Percentiles rank a stretch among this genome's conserved stretches.
These are phyloP conservation scores for Cladosporium velox DNA, from an alignment of 2,329 filamentous ascomycete genomes.

Conservation along the genomic window DNA sequence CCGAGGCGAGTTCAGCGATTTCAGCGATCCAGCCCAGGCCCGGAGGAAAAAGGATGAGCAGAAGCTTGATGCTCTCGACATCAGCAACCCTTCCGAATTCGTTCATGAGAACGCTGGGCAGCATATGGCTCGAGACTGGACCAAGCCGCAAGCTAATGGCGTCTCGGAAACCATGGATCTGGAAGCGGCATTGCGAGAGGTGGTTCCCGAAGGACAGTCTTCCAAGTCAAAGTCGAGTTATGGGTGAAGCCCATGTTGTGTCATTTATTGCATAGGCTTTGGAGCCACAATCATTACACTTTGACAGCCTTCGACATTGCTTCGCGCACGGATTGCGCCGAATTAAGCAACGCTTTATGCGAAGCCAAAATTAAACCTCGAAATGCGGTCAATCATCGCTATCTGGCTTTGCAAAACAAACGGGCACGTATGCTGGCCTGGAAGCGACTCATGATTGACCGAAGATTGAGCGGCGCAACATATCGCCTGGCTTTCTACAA, in stretches of 20 bases:
- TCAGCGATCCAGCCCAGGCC: slow-evolving; percentile 32
- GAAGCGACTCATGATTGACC: not conserved
- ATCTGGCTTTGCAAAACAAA: not conserved
- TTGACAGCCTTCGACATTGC: not conserved
- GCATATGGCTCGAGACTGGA: slow-evolving; percentile 25
- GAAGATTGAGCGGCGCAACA: not conserved
- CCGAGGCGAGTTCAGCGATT: slow-evolving; percentile 27
- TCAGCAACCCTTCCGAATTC: slow-evolving; percentile 20
- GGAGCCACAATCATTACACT: not conserved
- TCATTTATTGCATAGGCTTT: not conserved
- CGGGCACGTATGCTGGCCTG: not conserved
- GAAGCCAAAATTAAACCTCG: not conserved
- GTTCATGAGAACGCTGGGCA: slow-evolving; percentile 16
- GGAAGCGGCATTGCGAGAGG: slow-evolving; percentile 29
- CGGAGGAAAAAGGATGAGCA: slow-evolving; percentile 26
- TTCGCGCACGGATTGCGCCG: not conserved
- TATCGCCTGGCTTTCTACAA: not conserved
- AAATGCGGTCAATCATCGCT: not conserved
- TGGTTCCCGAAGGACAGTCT: slow-evolving; percentile 8
- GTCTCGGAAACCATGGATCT: slow-evolving; percentile 28
- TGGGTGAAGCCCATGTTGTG: not conserved
- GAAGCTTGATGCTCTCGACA: slow-evolving; percentile 19
- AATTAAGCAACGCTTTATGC: not conserved
- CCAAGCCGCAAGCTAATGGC: slow-evolving; percentile 19
- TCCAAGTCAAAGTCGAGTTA: slow-evolving; percentile 18